Evolutionary conservation across 805 yeast genomes (phyloP).

Genomic region (Wickerhamiella kurtzmanii): DNA sequence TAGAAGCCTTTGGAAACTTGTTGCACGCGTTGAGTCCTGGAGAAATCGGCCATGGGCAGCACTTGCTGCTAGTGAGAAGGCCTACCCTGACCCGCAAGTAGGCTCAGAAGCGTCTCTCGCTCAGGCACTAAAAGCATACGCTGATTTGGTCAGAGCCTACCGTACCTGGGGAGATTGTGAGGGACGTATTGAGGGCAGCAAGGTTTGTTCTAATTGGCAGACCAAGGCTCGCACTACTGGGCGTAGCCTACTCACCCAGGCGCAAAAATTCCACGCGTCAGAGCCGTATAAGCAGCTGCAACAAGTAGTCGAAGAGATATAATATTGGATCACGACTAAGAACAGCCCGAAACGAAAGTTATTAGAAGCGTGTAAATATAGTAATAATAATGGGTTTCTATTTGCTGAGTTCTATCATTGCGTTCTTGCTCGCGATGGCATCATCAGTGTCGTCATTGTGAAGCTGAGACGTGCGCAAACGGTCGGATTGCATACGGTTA

Average conservation of each 20-base stretch:
- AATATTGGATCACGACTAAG: no score
- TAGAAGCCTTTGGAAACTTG: slow-evolving; percentile 64
- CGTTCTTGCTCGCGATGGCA: slow-evolving; percentile 15
- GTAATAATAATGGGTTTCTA: neutral
- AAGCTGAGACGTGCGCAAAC: slow-evolving; percentile 5
- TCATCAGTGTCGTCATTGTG: slow-evolving; percentile 10
- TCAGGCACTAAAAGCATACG: slow-evolving; percentile 64
- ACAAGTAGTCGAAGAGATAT: neutral
- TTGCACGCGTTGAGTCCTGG: slow-evolving; percentile 83
- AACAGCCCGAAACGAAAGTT: no score
- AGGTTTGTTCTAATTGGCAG: slow-evolving; percentile 89
- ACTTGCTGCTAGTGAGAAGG: slow-evolving; percentile 73
- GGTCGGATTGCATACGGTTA: slow-evolving; percentile 16
- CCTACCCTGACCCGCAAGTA: slow-evolving; percentile 57
- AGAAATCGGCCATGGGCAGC: slow-evolving; percentile 78
- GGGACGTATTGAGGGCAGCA: slow-evolving; percentile 50
- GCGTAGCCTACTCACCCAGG: slow-evolving; percentile 65
- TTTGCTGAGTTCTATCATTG: neutral
- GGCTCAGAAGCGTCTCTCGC: slow-evolving; percentile 50
- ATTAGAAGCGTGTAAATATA: no score
- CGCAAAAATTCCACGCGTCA: slow-evolving; percentile 29
- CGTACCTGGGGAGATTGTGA: slow-evolving; percentile 67
- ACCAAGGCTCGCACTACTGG: slow-evolving; percentile 64
- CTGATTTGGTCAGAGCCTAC: slow-evolving; percentile 72
- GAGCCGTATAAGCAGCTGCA: neutral